phyloP scores from a whole-genome alignment of 495 filamentous ascomycete genomes.

The Podospora tetraspora region DNA sequence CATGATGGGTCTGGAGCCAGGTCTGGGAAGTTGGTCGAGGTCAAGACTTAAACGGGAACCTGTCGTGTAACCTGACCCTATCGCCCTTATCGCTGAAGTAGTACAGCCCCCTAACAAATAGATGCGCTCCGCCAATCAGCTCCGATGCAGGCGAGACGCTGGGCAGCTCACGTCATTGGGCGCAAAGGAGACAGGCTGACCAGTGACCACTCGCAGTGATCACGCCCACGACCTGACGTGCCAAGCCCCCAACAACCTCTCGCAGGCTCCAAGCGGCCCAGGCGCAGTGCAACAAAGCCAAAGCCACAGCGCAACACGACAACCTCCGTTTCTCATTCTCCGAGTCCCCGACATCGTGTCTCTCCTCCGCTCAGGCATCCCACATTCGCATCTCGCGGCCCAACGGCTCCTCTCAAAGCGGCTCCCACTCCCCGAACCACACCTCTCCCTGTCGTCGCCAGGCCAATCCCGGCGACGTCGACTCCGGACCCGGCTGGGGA shows the following conservation, averaged over 20 bases:
- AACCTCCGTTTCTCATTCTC: background rate
- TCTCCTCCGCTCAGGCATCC: background rate
- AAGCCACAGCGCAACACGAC: background rate
- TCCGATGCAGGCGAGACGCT: background rate
- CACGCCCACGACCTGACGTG: background rate
- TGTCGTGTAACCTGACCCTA: background rate
- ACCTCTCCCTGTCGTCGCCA: background rate
- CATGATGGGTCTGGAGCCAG: background rate
- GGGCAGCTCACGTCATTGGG: background rate
- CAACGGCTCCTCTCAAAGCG: background rate
- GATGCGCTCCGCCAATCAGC: background rate
- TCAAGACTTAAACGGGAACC: no score
- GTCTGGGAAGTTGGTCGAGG: background rate
- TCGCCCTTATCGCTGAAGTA: background rate
- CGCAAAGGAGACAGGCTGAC: background rate
- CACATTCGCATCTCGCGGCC: background rate
- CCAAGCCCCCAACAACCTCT: background rate
- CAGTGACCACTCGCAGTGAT: background rate
- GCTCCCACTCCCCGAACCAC: background rate
- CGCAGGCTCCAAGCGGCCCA: background rate
- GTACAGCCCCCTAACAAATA: background rate
- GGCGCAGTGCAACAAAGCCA: background rate
- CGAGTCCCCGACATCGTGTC: background rate
- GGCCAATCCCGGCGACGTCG: background rate
- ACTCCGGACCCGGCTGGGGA: background rate